Percentiles rank a stretch among this genome's conserved stretches.
These are phyloP conservation scores for Didymella glomerata DNA, from an alignment of 2,329 filamentous ascomycete genomes.

Conservation along the genomic window DNA sequence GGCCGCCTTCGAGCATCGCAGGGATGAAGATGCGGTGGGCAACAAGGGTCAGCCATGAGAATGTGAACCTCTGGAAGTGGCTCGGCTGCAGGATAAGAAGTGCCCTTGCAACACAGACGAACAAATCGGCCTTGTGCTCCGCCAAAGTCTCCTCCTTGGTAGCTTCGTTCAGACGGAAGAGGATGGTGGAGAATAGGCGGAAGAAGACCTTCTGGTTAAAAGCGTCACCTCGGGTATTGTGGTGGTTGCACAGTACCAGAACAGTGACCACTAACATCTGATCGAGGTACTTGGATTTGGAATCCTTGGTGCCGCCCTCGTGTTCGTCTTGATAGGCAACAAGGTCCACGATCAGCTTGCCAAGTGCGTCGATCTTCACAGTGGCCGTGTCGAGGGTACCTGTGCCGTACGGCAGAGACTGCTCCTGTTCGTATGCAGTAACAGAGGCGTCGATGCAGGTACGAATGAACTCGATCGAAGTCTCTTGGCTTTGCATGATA, in stretches of 20 bases:
- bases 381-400: conserved; percentile 66
- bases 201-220: conserved; percentile 93
- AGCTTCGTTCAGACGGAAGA: conserved; percentile 76
- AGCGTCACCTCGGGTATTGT: conserved; percentile 78
- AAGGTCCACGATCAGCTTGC: conserved; percentile 79
- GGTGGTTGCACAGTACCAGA: conserved; percentile 84
- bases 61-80: conserved; percentile 82
- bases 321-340: conserved; percentile 73
- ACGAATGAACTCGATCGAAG: conserved; percentile 81
- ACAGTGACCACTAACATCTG: conserved; percentile 79
- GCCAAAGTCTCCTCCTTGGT: conserved; percentile 54
- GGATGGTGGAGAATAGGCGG: conserved; percentile 82
- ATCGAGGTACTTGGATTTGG: conserved; percentile 76
- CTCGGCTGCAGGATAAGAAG: conserved; percentile 78
- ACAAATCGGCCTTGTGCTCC: conserved; percentile 72
- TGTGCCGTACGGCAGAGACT: conserved; percentile 66
- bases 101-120: conserved; percentile 74
- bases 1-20: conserved; percentile 71
- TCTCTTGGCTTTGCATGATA: conserved; percentile 76
- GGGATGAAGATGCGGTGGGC: conserved; percentile 88
- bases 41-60: conserved; percentile 83
- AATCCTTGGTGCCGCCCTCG: conserved; percentile 65
- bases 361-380: conserved; percentile 79
- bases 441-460: conserved; percentile 82
- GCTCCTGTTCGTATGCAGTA: conserved; percentile 76